Conservation (phyloP, 805 yeast genomes). For the Diddensiella transvaalensis region DNA sequence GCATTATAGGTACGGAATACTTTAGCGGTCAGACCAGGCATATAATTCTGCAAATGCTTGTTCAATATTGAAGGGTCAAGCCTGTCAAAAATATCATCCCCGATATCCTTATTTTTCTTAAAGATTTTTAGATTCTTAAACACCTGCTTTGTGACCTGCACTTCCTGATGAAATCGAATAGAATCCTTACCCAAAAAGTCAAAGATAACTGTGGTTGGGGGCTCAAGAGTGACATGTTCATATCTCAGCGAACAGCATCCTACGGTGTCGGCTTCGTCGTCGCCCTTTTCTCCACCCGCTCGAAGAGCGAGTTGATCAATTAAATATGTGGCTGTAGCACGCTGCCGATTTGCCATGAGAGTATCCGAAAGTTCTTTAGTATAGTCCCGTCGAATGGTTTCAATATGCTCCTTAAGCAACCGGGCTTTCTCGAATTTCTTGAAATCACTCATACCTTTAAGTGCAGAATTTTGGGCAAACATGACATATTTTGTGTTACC, state of each 20-base stretch:
- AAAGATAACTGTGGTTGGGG: conserved; percentile 81
- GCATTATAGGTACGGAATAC: conserved; percentile 98
- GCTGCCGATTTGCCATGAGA: conserved; percentile 80
- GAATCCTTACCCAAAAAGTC: conserved; percentile 97
- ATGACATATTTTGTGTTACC: conserved; percentile 83
- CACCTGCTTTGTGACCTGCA: conserved; percentile 86
- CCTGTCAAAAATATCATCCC: conserved; percentile 90
- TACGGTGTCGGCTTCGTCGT: conserved; percentile 96
- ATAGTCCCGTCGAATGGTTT: conserved; percentile 71
- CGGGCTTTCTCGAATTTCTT: conserved; percentile 94
- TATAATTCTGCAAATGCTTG: conserved; percentile 81
- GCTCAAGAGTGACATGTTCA: conserved; percentile 82
- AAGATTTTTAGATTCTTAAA: conserved; percentile 84
- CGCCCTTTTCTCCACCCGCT: conserved; percentile 98
- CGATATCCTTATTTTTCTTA: conserved; percentile 80
- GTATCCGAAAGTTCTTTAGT: conserved; percentile 62
- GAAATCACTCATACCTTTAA: conserved; percentile 87
- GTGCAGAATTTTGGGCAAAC: conserved; percentile 83
- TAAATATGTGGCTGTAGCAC: conserved; percentile 89
- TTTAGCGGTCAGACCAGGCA: conserved; percentile 93
- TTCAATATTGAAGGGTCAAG: conserved; percentile 79
- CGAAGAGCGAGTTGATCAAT: conserved; percentile 91
- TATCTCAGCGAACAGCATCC: conserved; percentile 93
- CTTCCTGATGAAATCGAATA: conserved; percentile 86
- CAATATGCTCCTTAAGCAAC: conserved; percentile 70